A percentile compares a stretch with the other conserved stretches of the same genome.
These are phyloP conservation scores for Penicillium sp. DNA, from an alignment of 2,329 filamentous ascomycete genomes.

Conservation along the genomic window DNA sequence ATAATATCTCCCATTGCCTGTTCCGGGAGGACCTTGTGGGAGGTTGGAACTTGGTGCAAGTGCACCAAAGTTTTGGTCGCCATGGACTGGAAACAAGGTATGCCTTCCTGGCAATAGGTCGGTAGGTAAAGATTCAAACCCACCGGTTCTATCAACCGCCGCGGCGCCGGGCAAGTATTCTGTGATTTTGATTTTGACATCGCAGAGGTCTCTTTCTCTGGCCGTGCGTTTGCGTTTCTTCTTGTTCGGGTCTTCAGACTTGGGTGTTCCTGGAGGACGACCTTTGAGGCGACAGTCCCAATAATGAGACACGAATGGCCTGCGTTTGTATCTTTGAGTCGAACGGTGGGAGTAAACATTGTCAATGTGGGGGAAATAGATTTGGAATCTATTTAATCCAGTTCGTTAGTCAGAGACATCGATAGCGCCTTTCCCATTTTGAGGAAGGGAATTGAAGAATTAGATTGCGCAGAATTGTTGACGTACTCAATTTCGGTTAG, in stretches of 20 bases:
- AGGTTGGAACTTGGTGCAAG: conserved; percentile 46
- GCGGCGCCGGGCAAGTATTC: conserved; percentile 67
- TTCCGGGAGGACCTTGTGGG: conserved; percentile 52
- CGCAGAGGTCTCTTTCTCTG: conserved; percentile 77
- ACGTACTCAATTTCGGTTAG: conserved; percentile 74
- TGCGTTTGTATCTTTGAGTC: conserved; percentile 79
- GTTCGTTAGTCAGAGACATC: background rate
- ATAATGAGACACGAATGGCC: conserved; percentile 81
- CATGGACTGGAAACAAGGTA: conserved; percentile 26
- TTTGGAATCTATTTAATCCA: conserved; percentile 64
- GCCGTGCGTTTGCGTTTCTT: conserved; percentile 79
- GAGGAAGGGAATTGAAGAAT: background rate
- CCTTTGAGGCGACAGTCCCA: conserved; percentile 85
- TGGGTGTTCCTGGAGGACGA: conserved; percentile 75
- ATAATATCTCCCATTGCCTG: conserved; percentile 64
- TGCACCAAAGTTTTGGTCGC: conserved; percentile 46
- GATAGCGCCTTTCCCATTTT: background rate
- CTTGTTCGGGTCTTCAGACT: conserved; percentile 78
- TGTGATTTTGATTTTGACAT: conserved; percentile 85
- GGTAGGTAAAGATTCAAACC: conserved; percentile 25
- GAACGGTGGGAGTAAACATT: conserved; percentile 85
- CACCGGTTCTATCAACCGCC: conserved; percentile 26
- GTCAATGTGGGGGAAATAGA: conserved; percentile 81
- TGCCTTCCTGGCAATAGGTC: conserved; percentile 29
- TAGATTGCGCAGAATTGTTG: background rate